These are phyloP conservation scores for Tetracladium marchalianum DNA, from an alignment of 495 filamentous ascomycete genomes.

Conservation along the genomic window DNA sequence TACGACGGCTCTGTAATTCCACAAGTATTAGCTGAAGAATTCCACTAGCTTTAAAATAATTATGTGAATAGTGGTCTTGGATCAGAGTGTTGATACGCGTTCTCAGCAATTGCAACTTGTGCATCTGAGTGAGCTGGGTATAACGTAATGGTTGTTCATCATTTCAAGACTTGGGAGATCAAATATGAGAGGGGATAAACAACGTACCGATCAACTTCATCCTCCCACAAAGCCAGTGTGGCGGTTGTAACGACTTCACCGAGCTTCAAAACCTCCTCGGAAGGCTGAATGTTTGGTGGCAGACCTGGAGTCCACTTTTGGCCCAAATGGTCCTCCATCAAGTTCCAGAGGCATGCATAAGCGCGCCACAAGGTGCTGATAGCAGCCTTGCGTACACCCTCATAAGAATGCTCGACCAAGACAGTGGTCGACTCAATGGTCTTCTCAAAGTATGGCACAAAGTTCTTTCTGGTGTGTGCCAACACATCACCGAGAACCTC, in stretches of 20 bases:
- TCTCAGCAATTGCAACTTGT: constrained; percentile 77
- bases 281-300: constrained; percentile 69
- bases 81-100: constrained; percentile 57
- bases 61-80: constrained; percentile 1
- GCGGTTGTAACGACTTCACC: constrained; percentile 78
- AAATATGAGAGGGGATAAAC: constrained; percentile 10
- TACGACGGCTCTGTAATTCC: constrained; percentile 59
- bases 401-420: constrained; percentile 79
- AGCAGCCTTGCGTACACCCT: constrained; percentile 85
- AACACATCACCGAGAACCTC: constrained; percentile 92
- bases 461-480: constrained; percentile 65
- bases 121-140: constrained; percentile 99
- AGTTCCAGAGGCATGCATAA: constrained; percentile 82
- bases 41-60: constrained; percentile 1
- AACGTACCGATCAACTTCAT: constrained; percentile 86
- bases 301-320: constrained; percentile 83
- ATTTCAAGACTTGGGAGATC: constrained; percentile 32
- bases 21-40: constrained; percentile 25
- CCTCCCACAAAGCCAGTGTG: constrained; percentile 74
- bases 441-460: constrained; percentile 83
- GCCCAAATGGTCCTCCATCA: constrained; percentile 69
- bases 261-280: constrained; percentile 69
- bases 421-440: constrained; percentile 72
- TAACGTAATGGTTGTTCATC: constrained; percentile 88
- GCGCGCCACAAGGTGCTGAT: constrained; percentile 86